Evolutionary conservation across 768 basidiomycete genomes (phyloP), one percentile per base, ranked within the genome.

Genomic region (Kwoniella sp.): DNA sequence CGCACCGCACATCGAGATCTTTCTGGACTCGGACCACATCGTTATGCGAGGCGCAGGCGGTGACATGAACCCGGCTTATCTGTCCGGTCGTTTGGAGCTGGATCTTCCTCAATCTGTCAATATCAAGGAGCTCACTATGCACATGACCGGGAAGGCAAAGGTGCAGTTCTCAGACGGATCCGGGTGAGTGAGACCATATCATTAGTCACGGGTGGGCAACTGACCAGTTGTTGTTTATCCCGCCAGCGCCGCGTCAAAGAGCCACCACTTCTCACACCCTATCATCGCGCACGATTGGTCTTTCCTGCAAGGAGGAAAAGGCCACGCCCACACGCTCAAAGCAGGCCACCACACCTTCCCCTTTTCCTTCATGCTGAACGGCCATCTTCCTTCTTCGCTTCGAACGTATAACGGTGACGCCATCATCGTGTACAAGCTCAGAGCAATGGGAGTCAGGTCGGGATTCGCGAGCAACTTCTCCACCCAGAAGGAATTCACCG

Each of bases 261-360:
- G 70, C 52, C 82, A 82, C 66, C 81, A 82, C 51, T 76, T 79
- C 63, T 79, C 79, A 28, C 82, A 81, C 74, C 82, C 86, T 48
- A 81, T 93, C 48, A 90, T 89, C 80, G 86, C 86, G 63, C 91
- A 94, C 75, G 90, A 93, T 67, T 94, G 92, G 93, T 90, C 90
- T 17, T 94, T 96, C 83, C 87, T 95, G 55, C 89, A 92, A 72
- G 90, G 90, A 62, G 87, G 88, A 72, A 90, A 87, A 80, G 85
- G 84, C 47, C 88, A 89, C 74, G 83, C 85, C 12, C 92, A 91
- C 73, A 97, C 93, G 0, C 88, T 97, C 78, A 96, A 97, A 82
- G 92, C 93, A n/a, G 95, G 95, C 15, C 88, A 87, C 37, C 95
- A 98, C 77, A 82, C 87, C 26, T 97, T 97, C 81, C 94, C 94